Base-by-base conservation (phyloP, 495 filamentous ascomycete genomes). In the Penicillium daleae region DNA sequence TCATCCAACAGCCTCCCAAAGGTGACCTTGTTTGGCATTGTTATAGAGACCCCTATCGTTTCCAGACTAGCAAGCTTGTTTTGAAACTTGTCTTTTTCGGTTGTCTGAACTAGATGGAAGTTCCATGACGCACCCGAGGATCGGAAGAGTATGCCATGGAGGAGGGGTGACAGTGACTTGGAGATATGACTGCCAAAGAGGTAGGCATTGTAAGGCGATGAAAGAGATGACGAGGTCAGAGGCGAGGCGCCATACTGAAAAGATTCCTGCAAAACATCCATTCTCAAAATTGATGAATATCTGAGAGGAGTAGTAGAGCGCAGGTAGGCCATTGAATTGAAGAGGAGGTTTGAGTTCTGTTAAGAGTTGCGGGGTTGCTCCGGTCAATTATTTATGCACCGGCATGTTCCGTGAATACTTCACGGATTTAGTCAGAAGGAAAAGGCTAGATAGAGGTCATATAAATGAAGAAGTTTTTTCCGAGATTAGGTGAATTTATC, bases 21-120 rank as follows among this genome's bases (percentile, higher is more conserved):
- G 39, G 80, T 73, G 27, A 89, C 74, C 71, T 90, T 90, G 71
- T 85, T 74, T 0, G 87, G 87, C 87, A 89, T 90, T 33, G 85
- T 90, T 33, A 89, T 79, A 21, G 85, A 80, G 24, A 80, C 74
- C 44, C 86, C 87, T 73, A 78, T 74, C 64, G 29, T 56, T 2
- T 49, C 24, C 6, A 26, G 7, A 19, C 21, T 19, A 12, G 42
- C 4, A 7, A 62, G 56, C 32, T 50, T 44, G 2, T 37, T 33
- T n/a, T 37, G 39, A 35, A 66, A 66, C 19, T 56, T 33, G 5
- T 10, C 1, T 12, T 51, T 42, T 21, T 66, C 76, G 75, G 56
- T 78, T 72, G 27, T 69, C 48, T 86, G 81, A 39, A 84, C 73
- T 12, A 82, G 78, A 46, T 80, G 68, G 64, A 86, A 83, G 49